phyloP scores from a whole-genome alignment of 345 rosid genomes.

The Erodium maritimum region DNA sequence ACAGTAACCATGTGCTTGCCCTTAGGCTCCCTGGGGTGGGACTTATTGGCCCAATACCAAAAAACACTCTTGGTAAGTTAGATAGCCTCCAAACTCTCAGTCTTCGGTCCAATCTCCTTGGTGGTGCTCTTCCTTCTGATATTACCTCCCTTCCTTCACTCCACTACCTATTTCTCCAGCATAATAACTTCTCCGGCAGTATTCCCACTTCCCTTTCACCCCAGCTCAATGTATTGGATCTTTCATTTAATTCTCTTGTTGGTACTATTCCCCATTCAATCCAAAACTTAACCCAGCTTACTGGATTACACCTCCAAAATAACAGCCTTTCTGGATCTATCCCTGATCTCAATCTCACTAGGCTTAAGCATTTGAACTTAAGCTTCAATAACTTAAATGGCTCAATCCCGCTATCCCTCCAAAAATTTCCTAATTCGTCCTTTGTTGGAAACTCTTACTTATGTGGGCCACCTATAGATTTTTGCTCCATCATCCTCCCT shows the following conservation, averaged over 20 bases:
- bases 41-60: slow-evolving; percentile 20
- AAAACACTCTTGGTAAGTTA: slow-evolving; percentile 25
- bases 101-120: slow-evolving; percentile 27
- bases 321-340: slow-evolving; percentile 27
- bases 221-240: slow-evolving; percentile 19
- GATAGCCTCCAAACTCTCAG: slow-evolving; percentile 22
- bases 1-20: slow-evolving; percentile 16
- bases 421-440: slow-evolving; percentile 54
- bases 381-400: slow-evolving; percentile 68
- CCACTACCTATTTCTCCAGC: slow-evolving; percentile 21
- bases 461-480: slow-evolving; percentile 54
- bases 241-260: slow-evolving; percentile 24
- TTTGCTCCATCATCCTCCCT: slow-evolving; percentile 21
- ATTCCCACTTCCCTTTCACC: slow-evolving; percentile 22
- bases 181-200: slow-evolving; percentile 25
- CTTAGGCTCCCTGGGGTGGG: slow-evolving; percentile 30
- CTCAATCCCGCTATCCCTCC: slow-evolving; percentile 49
- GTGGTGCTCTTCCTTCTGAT: slow-evolving; percentile 31
- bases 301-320: slow-evolving; percentile 19
- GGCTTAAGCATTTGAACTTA: slow-evolving; percentile 48
- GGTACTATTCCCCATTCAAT: slow-evolving; percentile 25
- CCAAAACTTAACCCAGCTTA: slow-evolving; percentile 19
- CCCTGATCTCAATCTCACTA: slow-evolving; percentile 19
- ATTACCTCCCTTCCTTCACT: slow-evolving; percentile 13
- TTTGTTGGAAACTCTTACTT: slow-evolving; percentile 53